Percentiles rank a stretch among this genome's conserved stretches.
These are phyloP conservation scores for Pythium coloratum DNA, from an alignment of 352 stramenopile genomes.

Conservation along the genomic window DNA sequence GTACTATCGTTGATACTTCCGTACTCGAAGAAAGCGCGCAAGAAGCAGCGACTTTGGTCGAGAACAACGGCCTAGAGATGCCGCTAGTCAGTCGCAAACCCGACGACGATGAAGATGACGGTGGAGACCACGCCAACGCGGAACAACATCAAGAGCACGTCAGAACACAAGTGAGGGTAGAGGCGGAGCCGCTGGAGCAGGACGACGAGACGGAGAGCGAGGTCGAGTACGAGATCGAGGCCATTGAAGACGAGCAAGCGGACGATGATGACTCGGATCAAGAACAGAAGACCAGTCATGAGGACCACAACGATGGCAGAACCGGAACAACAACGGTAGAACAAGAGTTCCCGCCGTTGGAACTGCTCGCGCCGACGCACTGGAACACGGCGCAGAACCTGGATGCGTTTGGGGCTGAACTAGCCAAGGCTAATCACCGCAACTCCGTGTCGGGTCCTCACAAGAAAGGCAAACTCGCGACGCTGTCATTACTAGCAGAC, in stretches of 20 bases:
- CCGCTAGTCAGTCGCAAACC: neutral
- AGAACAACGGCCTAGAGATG: neutral
- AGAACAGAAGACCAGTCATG: neutral
- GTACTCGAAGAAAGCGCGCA: neutral
- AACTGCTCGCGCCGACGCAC: neutral
- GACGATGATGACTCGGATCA: neutral
- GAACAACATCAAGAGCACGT: neutral
- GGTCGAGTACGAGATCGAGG: neutral
- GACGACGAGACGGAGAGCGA: slow-evolving; percentile 3
- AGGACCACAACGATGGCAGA: neutral
- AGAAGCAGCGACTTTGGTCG: neutral
- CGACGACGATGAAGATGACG: neutral
- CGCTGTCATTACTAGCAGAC: neutral
- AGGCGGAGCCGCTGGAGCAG: neutral
- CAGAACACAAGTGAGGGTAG: neutral
- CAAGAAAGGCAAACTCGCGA: neutral
- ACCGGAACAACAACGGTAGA: neutral
- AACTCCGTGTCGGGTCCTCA: too few relatives aligned
- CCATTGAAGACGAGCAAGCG: neutral
- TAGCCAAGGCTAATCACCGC: neutral
- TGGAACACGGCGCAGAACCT: neutral
- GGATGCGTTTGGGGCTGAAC: neutral
- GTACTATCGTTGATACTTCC: too few relatives aligned
- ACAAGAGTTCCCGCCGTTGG: neutral
- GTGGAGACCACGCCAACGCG: neutral